A percentile compares a stretch with the other conserved stretches of the same genome.
These are phyloP conservation scores for Incumbomyces lentus DNA, from an alignment of 2,329 filamentous ascomycete species.

Conservation along the genomic window DNA sequence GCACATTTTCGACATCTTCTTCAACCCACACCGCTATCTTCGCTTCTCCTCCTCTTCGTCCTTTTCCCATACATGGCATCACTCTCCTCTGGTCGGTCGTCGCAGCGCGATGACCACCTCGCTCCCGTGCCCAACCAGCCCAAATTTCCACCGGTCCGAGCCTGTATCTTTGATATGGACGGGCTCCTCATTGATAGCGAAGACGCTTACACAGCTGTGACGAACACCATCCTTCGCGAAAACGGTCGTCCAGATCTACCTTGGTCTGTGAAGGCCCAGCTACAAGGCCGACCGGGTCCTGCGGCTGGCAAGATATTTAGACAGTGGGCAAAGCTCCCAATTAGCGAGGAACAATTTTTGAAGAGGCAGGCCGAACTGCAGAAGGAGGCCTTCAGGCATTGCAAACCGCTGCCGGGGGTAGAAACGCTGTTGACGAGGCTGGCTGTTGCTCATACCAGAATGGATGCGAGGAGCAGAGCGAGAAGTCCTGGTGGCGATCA, in stretches of 20 bases:
- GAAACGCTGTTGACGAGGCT: conserved; percentile 55
- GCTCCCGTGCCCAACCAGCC: background rate
- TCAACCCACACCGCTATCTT: no score
- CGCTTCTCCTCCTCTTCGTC: no score
- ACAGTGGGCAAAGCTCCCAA: conserved; percentile 77
- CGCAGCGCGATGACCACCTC: no score
- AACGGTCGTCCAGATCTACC: conserved; percentile 68
- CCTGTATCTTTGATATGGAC: conserved; percentile 98
- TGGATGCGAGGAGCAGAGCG: conserved; percentile 25
- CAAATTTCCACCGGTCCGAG: conserved; percentile 69
- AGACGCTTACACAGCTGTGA: conserved; percentile 74
- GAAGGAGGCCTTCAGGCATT: conserved; percentile 57
- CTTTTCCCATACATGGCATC: no score
- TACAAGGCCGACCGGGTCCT: conserved; percentile 57
- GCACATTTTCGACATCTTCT: no score
- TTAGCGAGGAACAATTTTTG: conserved; percentile 58
- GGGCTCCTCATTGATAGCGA: conserved; percentile 90
- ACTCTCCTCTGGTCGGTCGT: no score
- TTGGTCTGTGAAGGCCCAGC: conserved; percentile 85
- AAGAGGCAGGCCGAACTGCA: conserved; percentile 54
- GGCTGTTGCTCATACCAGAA: conserved; percentile 18
- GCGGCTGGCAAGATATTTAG: conserved; percentile 55
- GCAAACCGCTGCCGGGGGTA: conserved; percentile 72
- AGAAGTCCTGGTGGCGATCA: conserved; percentile 22
- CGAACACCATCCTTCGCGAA: conserved; percentile 69